phyloP scores from a whole-genome alignment of 1,284 basidiomycete genomes.

The Phenoliferia sp. region DNA sequence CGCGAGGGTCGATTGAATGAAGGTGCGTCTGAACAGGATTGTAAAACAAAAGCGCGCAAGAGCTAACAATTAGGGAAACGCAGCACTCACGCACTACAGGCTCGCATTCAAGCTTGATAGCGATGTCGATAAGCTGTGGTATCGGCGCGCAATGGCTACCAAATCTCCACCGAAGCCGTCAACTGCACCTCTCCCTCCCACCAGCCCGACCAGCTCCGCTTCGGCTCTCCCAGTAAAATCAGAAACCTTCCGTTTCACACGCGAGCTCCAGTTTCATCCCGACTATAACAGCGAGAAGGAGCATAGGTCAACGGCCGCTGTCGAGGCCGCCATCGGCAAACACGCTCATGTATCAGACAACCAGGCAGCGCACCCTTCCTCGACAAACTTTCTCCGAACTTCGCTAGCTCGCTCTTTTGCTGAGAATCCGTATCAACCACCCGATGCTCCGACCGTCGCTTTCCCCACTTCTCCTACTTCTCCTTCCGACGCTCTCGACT shows the following conservation, averaged over 20 bases:
- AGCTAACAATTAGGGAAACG: not conserved
- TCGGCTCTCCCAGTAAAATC: not conserved
- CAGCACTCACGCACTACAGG: conserved; percentile 31
- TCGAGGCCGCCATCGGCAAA: conserved; percentile 13
- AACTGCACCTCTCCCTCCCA: not conserved
- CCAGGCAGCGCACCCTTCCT: conserved; percentile 18
- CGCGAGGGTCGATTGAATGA: conserved; percentile 33
- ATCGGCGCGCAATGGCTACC: conserved; percentile 13
- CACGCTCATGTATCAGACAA: conserved; percentile 5
- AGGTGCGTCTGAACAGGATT: conserved; percentile 16
- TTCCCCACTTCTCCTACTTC: not conserved
- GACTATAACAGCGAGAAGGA: conserved; percentile 30
- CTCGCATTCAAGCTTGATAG: conserved; percentile 33
- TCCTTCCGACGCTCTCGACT: not conserved
- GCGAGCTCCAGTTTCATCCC: conserved; percentile 32
- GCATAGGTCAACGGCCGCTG: conserved; percentile 20
- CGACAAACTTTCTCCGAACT: conserved; percentile 20
- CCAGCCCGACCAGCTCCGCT: not conserved
- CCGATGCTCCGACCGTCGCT: not conserved
- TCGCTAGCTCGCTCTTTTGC: conserved; percentile 23
- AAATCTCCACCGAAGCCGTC: not conserved
- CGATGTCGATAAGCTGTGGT: conserved; percentile 32
- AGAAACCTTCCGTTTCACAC: conserved; percentile 31
- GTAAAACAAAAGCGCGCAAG: not conserved
- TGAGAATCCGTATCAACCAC: conserved; percentile 28